Evolutionary conservation across 1,284 basidiomycete species (phyloP).

Genomic region (Cutaneotrichosporon mucoides): DNA sequence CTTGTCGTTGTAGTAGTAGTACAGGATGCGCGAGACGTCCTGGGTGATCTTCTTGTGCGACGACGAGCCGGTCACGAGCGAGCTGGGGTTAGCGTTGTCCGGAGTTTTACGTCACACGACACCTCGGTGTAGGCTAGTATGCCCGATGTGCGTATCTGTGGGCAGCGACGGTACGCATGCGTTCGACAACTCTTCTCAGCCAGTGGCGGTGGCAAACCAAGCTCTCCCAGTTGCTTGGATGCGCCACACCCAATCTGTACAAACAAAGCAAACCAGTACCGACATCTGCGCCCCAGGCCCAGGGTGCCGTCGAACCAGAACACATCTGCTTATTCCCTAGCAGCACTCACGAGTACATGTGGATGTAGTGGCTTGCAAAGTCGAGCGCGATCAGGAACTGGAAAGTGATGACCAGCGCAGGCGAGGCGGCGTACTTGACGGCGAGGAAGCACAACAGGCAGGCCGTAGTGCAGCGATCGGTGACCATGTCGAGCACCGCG

Average conservation of each 20-base stretch:
- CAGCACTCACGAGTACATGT: conserved; percentile 89
- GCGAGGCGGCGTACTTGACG: conserved; percentile 55
- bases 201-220: no score
- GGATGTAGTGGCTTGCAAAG: conserved; percentile 98
- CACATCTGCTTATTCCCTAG: no score
- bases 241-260: no score
- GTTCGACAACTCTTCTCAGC: no score
- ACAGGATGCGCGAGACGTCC: conserved; percentile 86
- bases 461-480: conserved; percentile 96
- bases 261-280: no score
- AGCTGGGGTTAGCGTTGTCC: conserved; percentile 55
- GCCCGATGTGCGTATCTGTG: no score
- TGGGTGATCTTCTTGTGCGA: conserved; percentile 90
- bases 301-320: no score
- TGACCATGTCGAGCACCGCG: conserved; percentile 98
- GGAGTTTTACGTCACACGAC: no score
- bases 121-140: no score
- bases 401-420: conserved; percentile 74
- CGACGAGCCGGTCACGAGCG: conserved; percentile 82
- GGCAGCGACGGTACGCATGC: no score
- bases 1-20: conserved; percentile 89
- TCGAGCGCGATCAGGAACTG: conserved; percentile 96
- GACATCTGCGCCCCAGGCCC: no score
- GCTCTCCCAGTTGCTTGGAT: no score
- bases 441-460: conserved; percentile 92